phyloP scores from a whole-genome alignment of 2,329 filamentous ascomycete genomes.

The Aspergillus sp. region DNA sequence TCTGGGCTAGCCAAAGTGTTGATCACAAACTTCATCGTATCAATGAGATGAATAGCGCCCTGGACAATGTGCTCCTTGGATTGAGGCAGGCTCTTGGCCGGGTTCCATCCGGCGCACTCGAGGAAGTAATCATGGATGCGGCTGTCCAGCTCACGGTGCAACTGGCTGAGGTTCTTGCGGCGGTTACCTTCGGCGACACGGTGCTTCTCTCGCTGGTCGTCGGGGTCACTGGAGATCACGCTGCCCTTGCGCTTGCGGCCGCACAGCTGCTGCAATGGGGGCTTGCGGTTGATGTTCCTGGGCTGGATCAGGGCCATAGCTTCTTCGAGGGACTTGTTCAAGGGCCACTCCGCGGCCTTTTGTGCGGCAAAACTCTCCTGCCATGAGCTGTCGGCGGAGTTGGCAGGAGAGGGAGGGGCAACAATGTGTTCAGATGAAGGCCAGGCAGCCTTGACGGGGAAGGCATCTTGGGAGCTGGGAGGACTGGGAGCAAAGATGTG shows the following conservation, averaged over 20 bases:
- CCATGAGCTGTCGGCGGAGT: slow-evolving; percentile 33
- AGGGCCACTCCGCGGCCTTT: slow-evolving; percentile 29
- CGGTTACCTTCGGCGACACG: slow-evolving; percentile 37
- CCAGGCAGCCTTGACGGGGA: slow-evolving; percentile 30
- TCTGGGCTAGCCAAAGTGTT: slow-evolving; percentile 31
- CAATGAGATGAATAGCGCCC: slow-evolving; percentile 33
- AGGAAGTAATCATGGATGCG: slow-evolving; percentile 36
- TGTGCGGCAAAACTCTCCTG: slow-evolving; percentile 27
- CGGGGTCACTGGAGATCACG: slow-evolving; percentile 23
- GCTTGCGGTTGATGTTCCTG: slow-evolving; percentile 33
- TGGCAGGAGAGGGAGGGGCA: slow-evolving; percentile 33
- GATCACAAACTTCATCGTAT: slow-evolving; percentile 35
- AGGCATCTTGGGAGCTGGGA: slow-evolving; percentile 27
- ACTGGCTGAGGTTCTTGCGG: slow-evolving; percentile 35
- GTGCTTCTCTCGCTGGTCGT: slow-evolving; percentile 37
- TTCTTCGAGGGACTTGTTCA: slow-evolving; percentile 26
- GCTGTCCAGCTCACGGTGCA: slow-evolving; percentile 33
- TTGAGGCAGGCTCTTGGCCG: slow-evolving; percentile 32
- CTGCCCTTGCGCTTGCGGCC: slow-evolving; percentile 36
- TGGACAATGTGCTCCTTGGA: slow-evolving; percentile 40
- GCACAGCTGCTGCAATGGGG: slow-evolving; percentile 34
- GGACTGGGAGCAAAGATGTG: slow-evolving; percentile 27
- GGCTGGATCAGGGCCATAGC: slow-evolving; percentile 32
- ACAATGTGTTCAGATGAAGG: slow-evolving; percentile 22
- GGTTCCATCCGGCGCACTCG: slow-evolving; percentile 36